Evolutionary conservation across 306 rosid genomes (phyloP).

Genomic region (Trifolium repens): DNA sequence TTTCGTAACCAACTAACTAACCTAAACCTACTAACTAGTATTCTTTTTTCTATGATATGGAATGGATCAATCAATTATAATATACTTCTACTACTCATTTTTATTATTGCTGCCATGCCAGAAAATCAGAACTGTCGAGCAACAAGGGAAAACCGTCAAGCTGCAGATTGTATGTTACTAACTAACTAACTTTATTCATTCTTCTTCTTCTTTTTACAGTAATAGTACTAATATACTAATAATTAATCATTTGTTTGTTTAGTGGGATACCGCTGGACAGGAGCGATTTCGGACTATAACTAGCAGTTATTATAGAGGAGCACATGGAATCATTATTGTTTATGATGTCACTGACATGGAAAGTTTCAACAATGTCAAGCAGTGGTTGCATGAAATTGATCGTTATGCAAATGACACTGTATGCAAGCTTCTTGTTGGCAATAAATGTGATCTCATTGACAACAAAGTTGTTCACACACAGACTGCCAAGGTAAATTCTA

Average conservation of each 20-base stretch:
- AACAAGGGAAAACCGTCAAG: constrained; percentile 87
- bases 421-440: constrained; percentile 95
- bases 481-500: constrained; percentile 68
- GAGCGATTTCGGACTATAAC: constrained; percentile 99
- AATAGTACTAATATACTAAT: neutral
- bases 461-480: constrained; percentile 89
- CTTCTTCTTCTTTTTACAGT: no score
- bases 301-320: constrained; percentile 98
- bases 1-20: constrained; percentile 57
- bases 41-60: no score
- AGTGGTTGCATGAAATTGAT: constrained; percentile 94
- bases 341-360: constrained; percentile 97
- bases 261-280: constrained; percentile 99
- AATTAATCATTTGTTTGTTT: constrained; percentile 11
- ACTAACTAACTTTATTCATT: constrained; percentile 39
- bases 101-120: constrained; percentile 27
- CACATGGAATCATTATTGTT: constrained; percentile 96
- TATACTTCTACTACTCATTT: no score
- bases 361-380: constrained; percentile 97
- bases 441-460: constrained; percentile 84
- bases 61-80: no score
- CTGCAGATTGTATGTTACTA: constrained; percentile 75
- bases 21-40: neutral
- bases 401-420: constrained; percentile 92
- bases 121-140: constrained; percentile 95